Conservation (phyloP, 2,329 filamentous ascomycete species). For the Hymenoscyphus occultus region DNA sequence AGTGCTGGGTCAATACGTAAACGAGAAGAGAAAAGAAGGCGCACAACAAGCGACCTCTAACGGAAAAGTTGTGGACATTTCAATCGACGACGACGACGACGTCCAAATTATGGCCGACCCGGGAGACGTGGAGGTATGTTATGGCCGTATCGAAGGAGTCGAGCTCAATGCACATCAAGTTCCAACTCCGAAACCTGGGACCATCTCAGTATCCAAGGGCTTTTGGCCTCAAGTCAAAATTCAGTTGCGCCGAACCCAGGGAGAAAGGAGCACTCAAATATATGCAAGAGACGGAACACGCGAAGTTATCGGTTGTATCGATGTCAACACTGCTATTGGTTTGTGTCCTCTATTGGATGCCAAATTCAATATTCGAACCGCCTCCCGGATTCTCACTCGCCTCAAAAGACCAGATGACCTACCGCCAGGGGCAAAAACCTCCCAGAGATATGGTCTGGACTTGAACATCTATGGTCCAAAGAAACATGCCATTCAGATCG, state of each 20-base stretch:
- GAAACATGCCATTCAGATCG: constrained; percentile 62
- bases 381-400: constrained; percentile 67
- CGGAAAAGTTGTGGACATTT: constrained; percentile 44
- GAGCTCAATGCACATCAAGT: constrained; percentile 65
- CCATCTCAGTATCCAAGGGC: constrained; percentile 52
- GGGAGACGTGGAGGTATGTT: constrained; percentile 71
- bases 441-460: constrained; percentile 60
- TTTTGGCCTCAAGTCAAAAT: constrained; percentile 76
- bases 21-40: constrained; percentile 52
- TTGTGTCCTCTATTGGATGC: constrained; percentile 73
- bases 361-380: constrained; percentile 63
- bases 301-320: constrained; percentile 72
- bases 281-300: constrained; percentile 70
- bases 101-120: constrained; percentile 56
- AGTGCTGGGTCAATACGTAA: constrained; percentile 64
- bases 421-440: constrained; percentile 58
- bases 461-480: constrained; percentile 78
- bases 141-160: constrained; percentile 69
- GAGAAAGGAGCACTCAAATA: constrained; percentile 58
- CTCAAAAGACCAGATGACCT: constrained; percentile 59
- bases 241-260: constrained; percentile 57
- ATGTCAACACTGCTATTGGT: constrained; percentile 61
- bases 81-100: constrained; percentile 54
- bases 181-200: constrained; percentile 64
- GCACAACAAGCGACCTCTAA: constrained; percentile 34